Conservation (phyloP, 2,329 filamentous ascomycete species). For the Sporothrix brunneoviolacea region DNA sequence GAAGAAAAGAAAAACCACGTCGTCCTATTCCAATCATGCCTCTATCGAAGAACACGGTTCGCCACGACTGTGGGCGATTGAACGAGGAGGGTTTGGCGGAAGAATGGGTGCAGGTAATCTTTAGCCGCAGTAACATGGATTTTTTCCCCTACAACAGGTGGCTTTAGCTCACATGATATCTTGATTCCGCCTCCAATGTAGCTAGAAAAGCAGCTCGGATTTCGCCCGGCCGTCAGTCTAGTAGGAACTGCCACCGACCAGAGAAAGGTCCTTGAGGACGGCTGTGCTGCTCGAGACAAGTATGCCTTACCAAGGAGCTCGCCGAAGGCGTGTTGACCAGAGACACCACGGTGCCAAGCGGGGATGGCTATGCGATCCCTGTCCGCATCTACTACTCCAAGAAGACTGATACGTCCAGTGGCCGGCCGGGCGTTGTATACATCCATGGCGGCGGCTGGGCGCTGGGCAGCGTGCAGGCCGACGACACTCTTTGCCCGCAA, state of each 20-base stretch:
- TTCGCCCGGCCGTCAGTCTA: constrained; percentile 4
- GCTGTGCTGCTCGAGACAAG: not conserved
- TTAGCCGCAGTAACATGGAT: not conserved
- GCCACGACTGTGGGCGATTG: not conserved
- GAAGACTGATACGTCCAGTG: too few species aligned
- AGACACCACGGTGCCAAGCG: not conserved
- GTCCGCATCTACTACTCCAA: not conserved
- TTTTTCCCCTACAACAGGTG: too few species aligned
- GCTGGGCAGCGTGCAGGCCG: constrained; percentile 47
- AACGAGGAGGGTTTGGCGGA: not conserved
- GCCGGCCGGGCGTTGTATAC: constrained; percentile 33
- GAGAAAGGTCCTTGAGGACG: not conserved
- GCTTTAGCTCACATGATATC: not conserved
- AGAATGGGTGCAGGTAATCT: not conserved
- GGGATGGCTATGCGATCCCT: not conserved
- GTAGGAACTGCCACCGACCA: not conserved
- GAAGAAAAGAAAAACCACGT: too few species aligned
- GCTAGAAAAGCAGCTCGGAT: constrained; percentile 5
- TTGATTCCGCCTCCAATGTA: not conserved
- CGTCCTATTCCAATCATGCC: too few species aligned
- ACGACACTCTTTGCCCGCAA: not conserved
- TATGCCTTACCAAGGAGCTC: not conserved
- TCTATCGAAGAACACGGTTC: not conserved
- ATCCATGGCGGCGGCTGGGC: constrained; percentile 55
- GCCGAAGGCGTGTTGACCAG: not conserved